These are phyloP conservation scores for Didymella lethalis DNA, from an alignment of 2,329 filamentous ascomycete species.

Conservation along the genomic window DNA sequence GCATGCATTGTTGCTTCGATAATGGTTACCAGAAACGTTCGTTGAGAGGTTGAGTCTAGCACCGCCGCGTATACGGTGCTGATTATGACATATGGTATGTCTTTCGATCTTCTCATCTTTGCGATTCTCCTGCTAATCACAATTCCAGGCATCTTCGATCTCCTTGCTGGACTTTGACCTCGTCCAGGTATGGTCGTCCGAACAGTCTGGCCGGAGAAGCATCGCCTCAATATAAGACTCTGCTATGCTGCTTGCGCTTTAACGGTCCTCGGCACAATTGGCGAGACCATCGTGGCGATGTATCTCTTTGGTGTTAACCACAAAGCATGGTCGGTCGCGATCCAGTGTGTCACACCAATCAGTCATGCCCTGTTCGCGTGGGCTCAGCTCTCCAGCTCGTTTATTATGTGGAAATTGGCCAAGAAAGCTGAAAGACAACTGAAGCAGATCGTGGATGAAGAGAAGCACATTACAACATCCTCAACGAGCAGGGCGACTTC, in stretches of 20 bases:
- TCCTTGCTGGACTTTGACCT: conserved; percentile 6
- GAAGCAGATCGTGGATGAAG: not conserved
- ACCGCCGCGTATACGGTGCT: conserved; percentile 7
- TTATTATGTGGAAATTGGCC: not conserved
- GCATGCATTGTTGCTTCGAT: not conserved
- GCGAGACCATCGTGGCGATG: conserved; percentile 6
- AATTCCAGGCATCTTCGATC: conserved; percentile 1
- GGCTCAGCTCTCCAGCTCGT: conserved; percentile 1
- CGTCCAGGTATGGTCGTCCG: conserved; percentile 1
- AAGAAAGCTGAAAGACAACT: not conserved
- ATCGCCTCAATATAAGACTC: conserved; percentile 9
- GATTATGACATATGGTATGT: conserved; percentile 8
- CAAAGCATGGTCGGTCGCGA: not conserved
- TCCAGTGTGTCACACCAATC: not conserved
- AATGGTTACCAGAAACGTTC: conserved; percentile 9
- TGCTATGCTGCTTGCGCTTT: conserved; percentile 3
- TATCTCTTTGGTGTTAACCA: not conserved
- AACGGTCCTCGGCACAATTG: not conserved
- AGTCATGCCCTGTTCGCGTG: not conserved
- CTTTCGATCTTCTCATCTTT: not conserved
- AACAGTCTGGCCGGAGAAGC: not conserved
- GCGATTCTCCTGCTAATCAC: not conserved
- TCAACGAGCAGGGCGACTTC: not conserved
- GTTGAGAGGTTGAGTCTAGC: conserved; percentile 4
- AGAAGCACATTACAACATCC: not conserved